Evolutionary conservation across 2,329 filamentous ascomycete species (phyloP), one percentile per base, ranked within the genome.

Genomic region (Lachnellula cervina): DNA sequence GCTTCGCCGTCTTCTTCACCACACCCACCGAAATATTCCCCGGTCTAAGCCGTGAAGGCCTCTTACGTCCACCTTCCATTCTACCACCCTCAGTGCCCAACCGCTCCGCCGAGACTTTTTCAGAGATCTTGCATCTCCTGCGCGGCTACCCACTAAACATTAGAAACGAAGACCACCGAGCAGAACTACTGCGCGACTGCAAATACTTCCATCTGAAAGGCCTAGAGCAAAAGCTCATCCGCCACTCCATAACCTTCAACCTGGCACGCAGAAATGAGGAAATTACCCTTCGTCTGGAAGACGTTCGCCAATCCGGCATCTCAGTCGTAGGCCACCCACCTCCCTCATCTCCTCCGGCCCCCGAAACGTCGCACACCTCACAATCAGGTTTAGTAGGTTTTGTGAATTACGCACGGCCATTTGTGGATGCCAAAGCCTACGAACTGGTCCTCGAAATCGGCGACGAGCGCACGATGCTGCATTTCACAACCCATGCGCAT

Each of bases 151-250:
- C 89, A 0, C 72, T 97, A 1, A 78, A 86, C 21, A 89, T 97
- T 57, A 80, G 84, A 52, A 80, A 86, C 69, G 88, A 92, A 60
- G 77, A 80, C 2, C 93, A 97, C 67, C 85, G 93, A 17, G 78
- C 82, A 21, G 83, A 88, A 56, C 79, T 97, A 3, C 76, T 97
- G 1, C 81, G 89, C 42, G 93, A 97, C 71, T 94, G 90, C 59
- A 85, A 89, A 51, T 97, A 97, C 71, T 97, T 93, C 71, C 90
- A 96, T 70, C 86, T 97, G 64, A 93, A 92, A 68, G 91, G 90
- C 0, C 75, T 97, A 0, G 93, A 97, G 73, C 93, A 97, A 72
- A 86, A 84, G 61, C 77, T 97, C 11, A 87, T 97, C 44, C 83
- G 88, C 0, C 88, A 92, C 70, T 72, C 82, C 28, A 87, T 93